Evolutionary conservation across 2,329 filamentous ascomycete species (phyloP), one percentile per base, ranked within the genome.

Genomic region (Fusarium praegraminearum): DNA sequence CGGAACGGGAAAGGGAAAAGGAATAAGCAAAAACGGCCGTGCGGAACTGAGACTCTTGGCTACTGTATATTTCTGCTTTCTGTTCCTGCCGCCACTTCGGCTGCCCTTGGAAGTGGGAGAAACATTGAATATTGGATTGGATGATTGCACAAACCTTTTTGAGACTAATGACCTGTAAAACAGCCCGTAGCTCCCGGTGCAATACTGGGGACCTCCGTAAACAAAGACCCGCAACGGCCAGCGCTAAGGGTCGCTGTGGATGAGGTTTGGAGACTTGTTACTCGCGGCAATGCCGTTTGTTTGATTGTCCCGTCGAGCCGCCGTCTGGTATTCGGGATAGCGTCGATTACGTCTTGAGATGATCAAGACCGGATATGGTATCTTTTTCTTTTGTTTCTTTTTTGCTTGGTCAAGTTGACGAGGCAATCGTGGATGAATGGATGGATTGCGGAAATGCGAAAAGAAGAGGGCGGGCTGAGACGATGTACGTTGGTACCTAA

Each of bases 241-340:
- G 70, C 71, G 62, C 73, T 74, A 75, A 58, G 24, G 33, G 33
- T 40, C 18, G 24, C 36, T 63, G 26, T 60, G 57, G 69, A 51
- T 51, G n/a, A 26, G 24, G 18, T 40, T 47, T 38, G 35, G 65
- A 52, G 51, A 67, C 57, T 53, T 65, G 49, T 70, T 75, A 75
- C 70, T 75, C 63, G 70, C 73, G 73, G 73, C 62, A 72, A 65
- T 71, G 70, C 71, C 73, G 73, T 74, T 70, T 71, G 73, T 74
- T 70, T 71, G 49, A 51, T 51, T 51, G 9, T 51, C 73, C 61
- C 61, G 73, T 62, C 62, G 38, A 64, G 67, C 62, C 67, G 69
- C 73, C 65, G 72, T 69, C 57, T 70, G 49, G 62, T 63, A 46
- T 65, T 56, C 32, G 65, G 57, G 57, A 59, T 69, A 52, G 50